Base-by-base conservation (phyloP, 192 early-diverging fungal genomes). In the Bifiguratus adelaidae region DNA sequence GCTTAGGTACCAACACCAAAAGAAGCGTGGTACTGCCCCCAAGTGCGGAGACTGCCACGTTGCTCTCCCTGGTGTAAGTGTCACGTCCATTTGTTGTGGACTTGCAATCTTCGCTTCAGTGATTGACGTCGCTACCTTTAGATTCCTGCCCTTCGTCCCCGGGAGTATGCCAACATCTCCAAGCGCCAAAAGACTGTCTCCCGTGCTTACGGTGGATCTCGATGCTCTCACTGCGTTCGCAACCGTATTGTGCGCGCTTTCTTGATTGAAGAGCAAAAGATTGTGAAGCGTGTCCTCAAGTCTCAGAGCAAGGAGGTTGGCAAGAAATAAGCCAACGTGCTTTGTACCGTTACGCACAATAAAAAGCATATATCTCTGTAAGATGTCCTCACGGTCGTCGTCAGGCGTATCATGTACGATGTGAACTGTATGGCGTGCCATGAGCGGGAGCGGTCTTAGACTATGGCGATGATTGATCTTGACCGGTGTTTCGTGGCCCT, bases 221-320 rank as follows among this genome's bases (percentile, higher is more conserved):
- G 92, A 53, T 98, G 92, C 74, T 79, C 73, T 57, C 66, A 69
- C 65, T 96, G 95, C 55, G 65, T 65, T 44, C 61, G 59, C 52
- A 64, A 72, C 72, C 77, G 94, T 60, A 94, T 97, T 71, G 86
- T 97, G 48, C 91, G 95, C 56, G 90, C 95, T 54, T 97, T 97
- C 83, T 80, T 97, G 66, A 89, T 97, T 58, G 95, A 97, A 78
- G 95, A 97, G 80, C 95, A 97, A 82, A 97, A 97, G 89, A 95
- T 97, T 60, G 92, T 97, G 73, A 97, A 97, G 90, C 90, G 86
- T 76, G 90, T 97, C 53, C 80, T 95, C 69, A 97, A 95, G 86
- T 52, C 80, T 37, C 71, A 73, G 48, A 59, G 52, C 47, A 64
- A 76, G 61, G n/a, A n/a, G n/a, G n/a, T n/a, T n/a, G n/a, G n/a